Evolutionary conservation across 495 filamentous ascomycete species (phyloP).

Genomic region (Parmelia sp.): DNA sequence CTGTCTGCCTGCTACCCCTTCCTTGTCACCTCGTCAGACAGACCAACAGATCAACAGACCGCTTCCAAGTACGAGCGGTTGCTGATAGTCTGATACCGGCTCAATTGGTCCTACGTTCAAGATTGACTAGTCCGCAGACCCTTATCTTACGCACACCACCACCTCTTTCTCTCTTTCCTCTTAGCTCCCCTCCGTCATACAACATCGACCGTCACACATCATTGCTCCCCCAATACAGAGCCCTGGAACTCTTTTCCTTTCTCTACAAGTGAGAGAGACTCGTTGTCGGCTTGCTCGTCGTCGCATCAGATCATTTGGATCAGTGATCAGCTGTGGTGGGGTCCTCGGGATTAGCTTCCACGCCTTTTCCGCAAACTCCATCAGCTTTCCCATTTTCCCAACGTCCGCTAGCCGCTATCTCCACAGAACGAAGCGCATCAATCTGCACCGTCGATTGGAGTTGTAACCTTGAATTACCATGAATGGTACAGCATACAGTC

Average conservation of each 20-base stretch:
- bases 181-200: background rate
- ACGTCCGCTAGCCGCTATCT: background rate
- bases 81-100: background rate
- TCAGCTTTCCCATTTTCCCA: constrained; percentile 1
- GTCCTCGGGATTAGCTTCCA: constrained; percentile 1
- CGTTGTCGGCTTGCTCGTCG: background rate
- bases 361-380: background rate
- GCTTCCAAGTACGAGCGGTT: background rate
- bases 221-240: background rate
- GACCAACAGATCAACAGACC: background rate
- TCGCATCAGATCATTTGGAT: background rate
- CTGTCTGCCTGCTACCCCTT: background rate
- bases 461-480: constrained; percentile 30
- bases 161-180: background rate
- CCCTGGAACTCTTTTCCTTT: background rate
- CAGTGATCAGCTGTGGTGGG: constrained; percentile 3
- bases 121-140: constrained; percentile 1
- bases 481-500: constrained; percentile 22
- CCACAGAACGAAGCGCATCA: background rate
- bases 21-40: background rate
- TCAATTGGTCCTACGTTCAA: constrained; percentile 8
- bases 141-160: constrained; percentile 12
- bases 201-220: background rate
- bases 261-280: background rate
- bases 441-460: background rate